Evolutionary conservation across 257 asterid species (phyloP), one percentile per base, ranked within the genome.

Genomic region (Ilex asprella): DNA sequence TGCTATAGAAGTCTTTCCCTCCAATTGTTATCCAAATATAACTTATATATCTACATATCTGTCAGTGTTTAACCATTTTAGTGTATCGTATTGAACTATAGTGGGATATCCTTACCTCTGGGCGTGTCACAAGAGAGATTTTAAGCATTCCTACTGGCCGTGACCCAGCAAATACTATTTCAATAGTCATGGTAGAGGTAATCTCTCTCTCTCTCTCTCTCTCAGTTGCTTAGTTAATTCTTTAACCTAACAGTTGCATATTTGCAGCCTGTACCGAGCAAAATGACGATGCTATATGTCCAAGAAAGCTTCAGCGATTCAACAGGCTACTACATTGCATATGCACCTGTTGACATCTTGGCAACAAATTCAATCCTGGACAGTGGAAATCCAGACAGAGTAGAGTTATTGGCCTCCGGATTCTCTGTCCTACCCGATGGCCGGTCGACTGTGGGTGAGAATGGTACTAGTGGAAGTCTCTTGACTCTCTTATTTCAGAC

Each of bases 41-140:
- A 41, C 47, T 41, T 11, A 41, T 6, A 41, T 6, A 7, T 41
- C 12, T 41, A 6, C 12, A 39, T 30, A 50, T 35, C 27, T 31
- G 21, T 47, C 32, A 56, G 43, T 39, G 14, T 16, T 70, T 16
- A 12, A 29, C 35, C n/a, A 30, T 43, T 5, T 59, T 58, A 5
- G 13, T 16, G 12, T 56, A 41, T 41, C 27, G 1, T 21, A 21
- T 21, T 21, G 27, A 21, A 21, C 12, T 68, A 76, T 61, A 81
- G 87, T 84, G 91, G 87, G 91, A 81, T 66, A 27, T 75, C 49
- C 84, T 81, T n/a, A 73, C 76, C 54, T 43, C 16, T 47, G 88
- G 76, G 35, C 75, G 74, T 63, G 62, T 39, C 54, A 65, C 67
- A 65, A 60, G 67, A 61, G 86, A 82, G 0, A 51, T 59, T 2